Evolutionary conservation across 176 grass and related monocot species (phyloP), one percentile per base, ranked within the genome.

Genomic region (Ensete glaucum): DNA sequence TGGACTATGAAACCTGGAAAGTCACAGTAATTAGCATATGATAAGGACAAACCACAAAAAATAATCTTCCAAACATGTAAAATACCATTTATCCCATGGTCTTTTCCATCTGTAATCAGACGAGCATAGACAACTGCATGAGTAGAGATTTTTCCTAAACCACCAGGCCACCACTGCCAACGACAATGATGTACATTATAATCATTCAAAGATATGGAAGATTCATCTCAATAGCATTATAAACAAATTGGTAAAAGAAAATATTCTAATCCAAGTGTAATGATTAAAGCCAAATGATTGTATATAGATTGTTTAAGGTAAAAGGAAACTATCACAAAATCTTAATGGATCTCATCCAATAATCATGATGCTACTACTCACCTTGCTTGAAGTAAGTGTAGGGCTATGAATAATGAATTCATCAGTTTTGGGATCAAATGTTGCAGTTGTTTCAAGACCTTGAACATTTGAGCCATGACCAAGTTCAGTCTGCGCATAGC

Each of bases 401-500:
- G 95, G 95, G 81, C 95, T 99, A 74, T 99, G 91, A 65, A 99
- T 84, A 73, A 99, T 54, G 82, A 99, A 99, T 80, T 99, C 95
- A 83, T 94, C 91, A 51, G 86, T 77, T 62, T 84, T 85, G 22
- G 84, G 88, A 82, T 94, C 91, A 73, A 99, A 99, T 34, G 88
- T 99, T 50, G 95, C 95, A 73, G 95, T 99, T 80, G 95, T 91
- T 89, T 99, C 95, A 53, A 99, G 95, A 71, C 95, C 95, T 81
- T 99, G 95, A 60, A 99, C 95, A 58, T 99, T 99, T 48, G 95
- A 99, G 19, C 95, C 95, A 54, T 99, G 95, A 43, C 95, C 95
- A 80, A 99, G 82, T 81, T 99, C 95, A 85, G 95, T 99, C 76
- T 99, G 95, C 72, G 95, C 95, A 85, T 99, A 99, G 77, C 95